phyloP scores from a whole-genome alignment of 306 rosid species.

The Cucumis melo region DNA sequence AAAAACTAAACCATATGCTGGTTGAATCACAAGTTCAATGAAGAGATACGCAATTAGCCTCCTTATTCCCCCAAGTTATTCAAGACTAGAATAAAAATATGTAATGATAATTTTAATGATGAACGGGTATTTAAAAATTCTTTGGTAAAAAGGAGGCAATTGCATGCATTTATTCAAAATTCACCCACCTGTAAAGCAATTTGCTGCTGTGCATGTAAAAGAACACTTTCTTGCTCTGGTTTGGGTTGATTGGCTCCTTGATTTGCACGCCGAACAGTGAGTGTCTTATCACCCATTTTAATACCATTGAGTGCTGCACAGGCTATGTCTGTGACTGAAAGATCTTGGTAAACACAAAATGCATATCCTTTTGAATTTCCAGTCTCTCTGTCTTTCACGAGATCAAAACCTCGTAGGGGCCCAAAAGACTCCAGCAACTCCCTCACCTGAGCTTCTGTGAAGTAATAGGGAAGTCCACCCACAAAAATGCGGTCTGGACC shows the following conservation, averaged over 20 bases:
- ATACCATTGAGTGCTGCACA: slow-evolving; percentile 98
- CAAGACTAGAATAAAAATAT: neutral
- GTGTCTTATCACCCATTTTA: slow-evolving; percentile 98
- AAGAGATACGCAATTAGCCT: neutral
- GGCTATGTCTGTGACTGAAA: slow-evolving; percentile 94
- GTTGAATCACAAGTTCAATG: neutral
- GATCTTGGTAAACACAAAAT: slow-evolving; percentile 98
- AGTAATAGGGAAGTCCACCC: slow-evolving; percentile 96
- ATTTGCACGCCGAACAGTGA: slow-evolving; percentile 94
- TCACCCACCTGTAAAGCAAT: slow-evolving; percentile 78
- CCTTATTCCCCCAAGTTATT: neutral
- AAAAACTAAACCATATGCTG: neutral
- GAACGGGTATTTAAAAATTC: neutral
- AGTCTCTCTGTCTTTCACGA: slow-evolving; percentile 95
- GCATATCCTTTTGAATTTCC: slow-evolving; percentile 99
- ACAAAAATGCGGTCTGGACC: slow-evolving; percentile 99
- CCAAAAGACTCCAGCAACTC: slow-evolving; percentile 96
- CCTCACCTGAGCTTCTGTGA: slow-evolving; percentile 85
- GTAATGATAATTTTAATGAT: neutral
- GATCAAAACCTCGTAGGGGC: slow-evolving; percentile 91
- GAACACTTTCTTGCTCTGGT: slow-evolving; percentile 87
- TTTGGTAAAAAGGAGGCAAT: neutral
- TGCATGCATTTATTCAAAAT: neutral
- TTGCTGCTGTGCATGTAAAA: slow-evolving; percentile 96
- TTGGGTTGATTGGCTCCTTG: slow-evolving; percentile 93